These are phyloP conservation scores for Astragalus membranaceus DNA, from an alignment of 306 rosid species.

Conservation along the genomic window DNA sequence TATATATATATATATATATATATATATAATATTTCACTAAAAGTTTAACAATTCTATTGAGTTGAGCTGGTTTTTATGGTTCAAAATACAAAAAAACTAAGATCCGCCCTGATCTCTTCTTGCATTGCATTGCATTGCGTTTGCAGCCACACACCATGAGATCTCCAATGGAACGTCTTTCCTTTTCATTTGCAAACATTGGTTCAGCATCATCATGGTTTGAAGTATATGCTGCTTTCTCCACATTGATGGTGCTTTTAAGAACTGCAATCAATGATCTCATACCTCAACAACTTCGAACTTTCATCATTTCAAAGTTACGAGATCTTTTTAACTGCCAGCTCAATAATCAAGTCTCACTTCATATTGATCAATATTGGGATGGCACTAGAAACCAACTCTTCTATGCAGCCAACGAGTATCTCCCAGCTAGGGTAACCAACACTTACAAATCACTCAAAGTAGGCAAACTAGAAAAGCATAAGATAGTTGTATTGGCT, in stretches of 20 bases:
- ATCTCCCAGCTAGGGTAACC: conserved; percentile 11
- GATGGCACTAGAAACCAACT: conserved; percentile 15
- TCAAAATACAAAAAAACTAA: no score
- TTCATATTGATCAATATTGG: conserved; percentile 8
- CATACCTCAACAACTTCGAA: conserved; percentile 6
- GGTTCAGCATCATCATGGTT: conserved; percentile 38
- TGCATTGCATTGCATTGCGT: no score
- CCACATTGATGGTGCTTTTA: conserved; percentile 30
- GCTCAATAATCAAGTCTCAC: not conserved
- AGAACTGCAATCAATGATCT: conserved; percentile 31
- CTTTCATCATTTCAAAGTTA: conserved; percentile 1
- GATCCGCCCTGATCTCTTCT: no score
- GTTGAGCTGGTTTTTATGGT: no score
- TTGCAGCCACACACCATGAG: not conserved
- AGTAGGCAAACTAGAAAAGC: conserved; percentile 3
- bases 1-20: no score
- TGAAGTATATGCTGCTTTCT: conserved; percentile 29
- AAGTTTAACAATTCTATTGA: no score
- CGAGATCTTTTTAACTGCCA: not conserved
- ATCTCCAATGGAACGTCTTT: not conserved
- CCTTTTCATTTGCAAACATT: not conserved
- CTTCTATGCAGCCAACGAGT: conserved; percentile 17
- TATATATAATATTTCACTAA: no score
- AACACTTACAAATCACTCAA: conserved; percentile 17
- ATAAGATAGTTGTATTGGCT: not conserved